These are phyloP conservation scores for Trichoderma harzianum DNA, from an alignment of 2,329 filamentous ascomycete genomes.

Conservation along the genomic window DNA sequence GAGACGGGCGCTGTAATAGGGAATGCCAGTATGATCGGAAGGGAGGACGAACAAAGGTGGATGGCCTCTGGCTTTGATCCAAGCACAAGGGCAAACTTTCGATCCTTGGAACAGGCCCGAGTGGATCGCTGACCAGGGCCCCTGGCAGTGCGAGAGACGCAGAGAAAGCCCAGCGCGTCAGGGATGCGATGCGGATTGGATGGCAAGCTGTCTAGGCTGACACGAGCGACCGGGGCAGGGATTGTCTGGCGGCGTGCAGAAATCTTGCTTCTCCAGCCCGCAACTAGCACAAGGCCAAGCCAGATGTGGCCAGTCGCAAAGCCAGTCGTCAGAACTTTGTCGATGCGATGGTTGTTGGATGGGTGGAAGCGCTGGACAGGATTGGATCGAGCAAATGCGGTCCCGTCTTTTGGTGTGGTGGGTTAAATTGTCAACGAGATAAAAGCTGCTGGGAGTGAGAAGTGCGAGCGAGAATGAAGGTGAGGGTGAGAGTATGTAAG, in stretches of 20 bases:
- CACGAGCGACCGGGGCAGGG: slow-evolving; percentile 18
- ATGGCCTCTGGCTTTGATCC: slow-evolving; percentile 19
- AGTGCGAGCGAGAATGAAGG: too few species aligned
- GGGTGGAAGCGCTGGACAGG: background rate
- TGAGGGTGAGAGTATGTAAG: too few species aligned
- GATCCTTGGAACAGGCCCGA: slow-evolving; percentile 22
- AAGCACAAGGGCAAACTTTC: slow-evolving; percentile 18
- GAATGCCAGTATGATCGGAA: slow-evolving; percentile 20
- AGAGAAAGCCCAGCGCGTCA: slow-evolving; percentile 14
- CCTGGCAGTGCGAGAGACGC: slow-evolving; percentile 3
- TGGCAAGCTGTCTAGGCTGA: slow-evolving; percentile 18
- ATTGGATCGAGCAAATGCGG: background rate
- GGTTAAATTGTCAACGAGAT: background rate
- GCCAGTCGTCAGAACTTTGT: background rate
- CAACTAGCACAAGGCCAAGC: slow-evolving; percentile 14
- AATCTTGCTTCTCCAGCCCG: slow-evolving; percentile 19
- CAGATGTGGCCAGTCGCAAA: background rate
- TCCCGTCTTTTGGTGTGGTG: background rate
- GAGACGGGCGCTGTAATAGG: slow-evolving; percentile 22
- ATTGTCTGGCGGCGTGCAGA: slow-evolving; percentile 11
- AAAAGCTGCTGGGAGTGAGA: background rate
- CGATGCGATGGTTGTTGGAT: background rate
- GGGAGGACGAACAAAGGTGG: slow-evolving; percentile 16
- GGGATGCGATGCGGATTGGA: slow-evolving; percentile 18
- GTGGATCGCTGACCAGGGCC: slow-evolving; percentile 23